Evolutionary conservation across 331 rosid genomes (phyloP).

Genomic region (Rhamnella rubrinervis): DNA sequence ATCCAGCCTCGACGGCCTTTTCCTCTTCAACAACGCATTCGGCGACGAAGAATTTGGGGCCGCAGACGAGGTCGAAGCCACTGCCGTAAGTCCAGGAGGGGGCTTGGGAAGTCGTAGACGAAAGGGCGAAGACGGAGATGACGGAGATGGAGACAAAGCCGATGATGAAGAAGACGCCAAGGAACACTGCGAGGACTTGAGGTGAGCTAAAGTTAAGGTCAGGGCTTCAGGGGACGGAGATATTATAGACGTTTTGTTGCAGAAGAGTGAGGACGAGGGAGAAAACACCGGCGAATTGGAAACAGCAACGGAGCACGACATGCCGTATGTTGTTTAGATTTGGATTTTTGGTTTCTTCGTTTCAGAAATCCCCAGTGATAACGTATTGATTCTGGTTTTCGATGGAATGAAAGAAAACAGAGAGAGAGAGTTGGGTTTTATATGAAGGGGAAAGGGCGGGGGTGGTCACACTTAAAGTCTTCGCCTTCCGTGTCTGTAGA

Average conservation of each 20-base stretch:
- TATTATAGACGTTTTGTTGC: slow-evolving; percentile 51
- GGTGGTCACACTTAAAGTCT: slow-evolving; percentile 16
- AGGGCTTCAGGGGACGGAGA: slow-evolving; percentile 56
- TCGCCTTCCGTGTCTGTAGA: slow-evolving; percentile 33
- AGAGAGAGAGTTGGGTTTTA: background rate
- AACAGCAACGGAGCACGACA: slow-evolving; percentile 87
- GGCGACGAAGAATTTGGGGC: slow-evolving; percentile 33
- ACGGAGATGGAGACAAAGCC: slow-evolving; percentile 36
- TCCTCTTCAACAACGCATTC: slow-evolving; percentile 70
- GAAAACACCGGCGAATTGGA: slow-evolving; percentile 88
- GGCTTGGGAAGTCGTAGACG: slow-evolving; percentile 61
- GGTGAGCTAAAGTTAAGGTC: slow-evolving; percentile 44
- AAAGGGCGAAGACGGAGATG: slow-evolving; percentile 85
- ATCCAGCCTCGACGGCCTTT: slow-evolving; percentile 71
- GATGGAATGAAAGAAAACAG: background rate
- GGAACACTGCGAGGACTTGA: slow-evolving; percentile 40
- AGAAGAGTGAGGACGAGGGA: slow-evolving; percentile 70
- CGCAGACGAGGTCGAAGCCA: slow-evolving; percentile 16
- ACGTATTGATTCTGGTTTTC: background rate
- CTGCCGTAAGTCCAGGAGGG: slow-evolving; percentile 32
- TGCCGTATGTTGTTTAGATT: slow-evolving; percentile 11
- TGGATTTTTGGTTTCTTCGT: background rate
- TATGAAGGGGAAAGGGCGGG: background rate
- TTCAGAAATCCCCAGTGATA: background rate
- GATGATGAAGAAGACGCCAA: slow-evolving; percentile 35